Evolutionary conservation across 805 yeast genomes (phyloP).

Genomic region (Teunomyces kruisii): DNA sequence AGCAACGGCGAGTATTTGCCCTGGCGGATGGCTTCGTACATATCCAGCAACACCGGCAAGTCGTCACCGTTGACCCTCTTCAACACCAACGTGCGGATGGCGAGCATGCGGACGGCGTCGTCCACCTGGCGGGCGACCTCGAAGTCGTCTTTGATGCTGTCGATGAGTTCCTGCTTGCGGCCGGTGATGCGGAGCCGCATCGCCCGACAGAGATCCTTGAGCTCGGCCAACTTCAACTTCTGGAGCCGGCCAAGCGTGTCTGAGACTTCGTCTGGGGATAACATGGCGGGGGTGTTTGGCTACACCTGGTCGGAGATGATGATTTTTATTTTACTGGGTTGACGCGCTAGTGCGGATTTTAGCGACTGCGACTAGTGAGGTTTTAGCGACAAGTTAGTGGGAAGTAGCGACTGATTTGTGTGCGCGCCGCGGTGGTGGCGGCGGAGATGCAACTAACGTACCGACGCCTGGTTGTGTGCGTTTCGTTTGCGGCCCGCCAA

Average conservation of each 20-base stretch:
- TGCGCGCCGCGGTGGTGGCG: too few species aligned
- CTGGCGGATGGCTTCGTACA: conserved; percentile 25
- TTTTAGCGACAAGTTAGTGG: too few species aligned
- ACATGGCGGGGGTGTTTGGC: too few species aligned
- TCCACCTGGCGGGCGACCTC: conserved; percentile 35
- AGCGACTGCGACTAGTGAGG: too few species aligned
- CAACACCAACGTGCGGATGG: conserved; percentile 45
- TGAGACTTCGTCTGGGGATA: conserved; percentile 13
- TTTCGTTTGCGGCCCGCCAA: too few species aligned
- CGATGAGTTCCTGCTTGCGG: conserved; percentile 58
- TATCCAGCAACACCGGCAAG: conserved; percentile 36
- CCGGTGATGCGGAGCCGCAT: conserved; percentile 54
- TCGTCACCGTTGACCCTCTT: conserved; percentile 34
- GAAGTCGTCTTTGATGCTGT: conserved; percentile 50
- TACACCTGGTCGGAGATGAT: too few species aligned
- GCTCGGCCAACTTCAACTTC: conserved; percentile 48
- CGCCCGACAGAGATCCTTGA: conserved; percentile 53
- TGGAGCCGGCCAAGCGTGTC: conserved; percentile 30
- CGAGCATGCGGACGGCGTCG: conserved; percentile 43
- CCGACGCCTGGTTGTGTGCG: too few species aligned
- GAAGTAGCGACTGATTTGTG: too few species aligned
- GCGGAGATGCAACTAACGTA: too few species aligned
- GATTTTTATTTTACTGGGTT: too few species aligned
- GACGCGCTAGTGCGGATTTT: too few species aligned
- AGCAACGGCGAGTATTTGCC: conserved; percentile 20